These are phyloP conservation scores for Phytopythium ostracodes DNA, from an alignment of 352 stramenopile species.

Conservation along the genomic window DNA sequence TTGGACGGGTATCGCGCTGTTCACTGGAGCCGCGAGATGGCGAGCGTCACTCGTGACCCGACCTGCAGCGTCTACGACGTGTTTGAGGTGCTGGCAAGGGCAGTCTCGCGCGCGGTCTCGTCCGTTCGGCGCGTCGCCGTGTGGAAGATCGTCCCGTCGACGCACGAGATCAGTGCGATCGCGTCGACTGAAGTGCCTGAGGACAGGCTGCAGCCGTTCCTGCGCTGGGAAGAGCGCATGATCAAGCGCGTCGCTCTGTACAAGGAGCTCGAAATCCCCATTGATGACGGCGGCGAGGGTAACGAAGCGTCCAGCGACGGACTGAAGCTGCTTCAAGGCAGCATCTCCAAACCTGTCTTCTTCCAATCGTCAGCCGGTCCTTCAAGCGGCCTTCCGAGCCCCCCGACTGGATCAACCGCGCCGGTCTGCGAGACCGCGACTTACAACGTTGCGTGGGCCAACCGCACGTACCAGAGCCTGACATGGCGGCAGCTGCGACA, in stretches of 20 bases:
- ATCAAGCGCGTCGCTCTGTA: slow-evolving; percentile 64
- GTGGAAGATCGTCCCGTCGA: slow-evolving; percentile 45
- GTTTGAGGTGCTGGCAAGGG: slow-evolving; percentile 43
- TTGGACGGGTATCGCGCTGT: slow-evolving; percentile 42
- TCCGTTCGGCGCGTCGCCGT: slow-evolving; percentile 38
- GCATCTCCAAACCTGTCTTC: slow-evolving; percentile 18
- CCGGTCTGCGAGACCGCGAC: slow-evolving; percentile 28
- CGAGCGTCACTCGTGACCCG: slow-evolving; percentile 28
- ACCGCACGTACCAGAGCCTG: slow-evolving; percentile 39
- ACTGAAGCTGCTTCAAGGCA: slow-evolving; percentile 29
- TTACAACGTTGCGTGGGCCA: slow-evolving; percentile 58
- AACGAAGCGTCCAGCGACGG: neutral
- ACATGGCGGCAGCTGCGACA: slow-evolving; percentile 50
- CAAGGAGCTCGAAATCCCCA: slow-evolving; percentile 24
- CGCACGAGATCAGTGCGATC: slow-evolving; percentile 38
- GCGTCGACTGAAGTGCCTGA: slow-evolving; percentile 50
- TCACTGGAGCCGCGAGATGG: slow-evolving; percentile 53
- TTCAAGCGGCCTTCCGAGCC: neutral
- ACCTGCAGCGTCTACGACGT: slow-evolving; percentile 45
- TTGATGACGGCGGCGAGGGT: neutral
- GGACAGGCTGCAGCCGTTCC: slow-evolving; percentile 56
- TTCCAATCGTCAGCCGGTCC: neutral
- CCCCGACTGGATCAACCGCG: neutral
- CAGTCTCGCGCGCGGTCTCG: slow-evolving; percentile 19
- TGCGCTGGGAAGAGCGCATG: slow-evolving; percentile 46